Evolutionary conservation across 352 stramenopile genomes (phyloP).

Genomic region (Blastocystis sp.): DNA sequence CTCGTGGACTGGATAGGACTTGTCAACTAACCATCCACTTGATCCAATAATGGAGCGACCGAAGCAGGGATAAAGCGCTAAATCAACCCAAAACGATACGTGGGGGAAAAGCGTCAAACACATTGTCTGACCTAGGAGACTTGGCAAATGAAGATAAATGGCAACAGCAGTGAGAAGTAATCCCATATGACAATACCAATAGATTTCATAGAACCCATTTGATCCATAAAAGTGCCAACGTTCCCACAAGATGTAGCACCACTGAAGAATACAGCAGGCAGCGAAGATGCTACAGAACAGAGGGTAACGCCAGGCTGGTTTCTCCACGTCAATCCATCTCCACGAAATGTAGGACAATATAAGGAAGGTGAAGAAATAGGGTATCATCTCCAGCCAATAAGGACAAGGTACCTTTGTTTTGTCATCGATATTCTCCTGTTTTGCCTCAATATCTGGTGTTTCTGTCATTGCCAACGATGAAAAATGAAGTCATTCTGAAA

Average conservation of each 20-base stretch:
- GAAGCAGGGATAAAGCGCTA: background rate
- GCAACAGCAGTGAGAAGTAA: conserved; percentile 8
- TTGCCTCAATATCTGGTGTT: conserved; percentile 27
- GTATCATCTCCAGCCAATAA: conserved; percentile 42
- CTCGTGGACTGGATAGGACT: background rate
- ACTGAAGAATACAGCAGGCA: background rate
- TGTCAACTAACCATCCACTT: conserved; percentile 25
- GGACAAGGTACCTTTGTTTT: conserved; percentile 5
- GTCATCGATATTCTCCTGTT: background rate
- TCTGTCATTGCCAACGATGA: background rate
- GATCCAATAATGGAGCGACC: background rate
- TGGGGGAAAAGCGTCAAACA: conserved; percentile 46
- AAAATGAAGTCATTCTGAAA: background rate
- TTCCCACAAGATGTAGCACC: background rate
- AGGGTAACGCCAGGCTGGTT: background rate
- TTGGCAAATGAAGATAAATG: background rate
- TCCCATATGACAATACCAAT: conserved; percentile 54
- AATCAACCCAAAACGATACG: conserved; percentile 39
- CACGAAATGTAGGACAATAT: background rate
- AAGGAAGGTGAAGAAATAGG: background rate
- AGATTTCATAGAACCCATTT: conserved; percentile 51
- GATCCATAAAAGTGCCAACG: conserved; percentile 15
- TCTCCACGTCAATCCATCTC: conserved; percentile 5
- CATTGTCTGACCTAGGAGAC: conserved; percentile 38
- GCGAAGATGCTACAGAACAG: background rate